Evolutionary conservation across 345 rosid species (phyloP).

Genomic region (Aquilaria yunnanensis): DNA sequence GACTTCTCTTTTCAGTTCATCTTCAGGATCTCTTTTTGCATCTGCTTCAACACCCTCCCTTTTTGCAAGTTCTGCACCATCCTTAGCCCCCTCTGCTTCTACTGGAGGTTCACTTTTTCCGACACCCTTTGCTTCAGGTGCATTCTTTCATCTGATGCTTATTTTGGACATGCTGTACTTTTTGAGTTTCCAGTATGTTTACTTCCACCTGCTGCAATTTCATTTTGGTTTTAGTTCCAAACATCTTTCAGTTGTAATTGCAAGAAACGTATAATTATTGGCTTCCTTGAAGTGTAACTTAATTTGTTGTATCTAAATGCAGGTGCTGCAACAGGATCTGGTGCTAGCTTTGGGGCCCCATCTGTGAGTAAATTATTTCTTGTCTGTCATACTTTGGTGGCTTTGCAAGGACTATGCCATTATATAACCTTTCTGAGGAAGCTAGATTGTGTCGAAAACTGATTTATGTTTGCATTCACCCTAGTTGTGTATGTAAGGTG

Average conservation of each 20-base stretch:
- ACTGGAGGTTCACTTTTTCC: slow-evolving; percentile 51
- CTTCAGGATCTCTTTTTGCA: slow-evolving; percentile 35
- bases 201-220: neutral
- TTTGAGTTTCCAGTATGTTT: neutral
- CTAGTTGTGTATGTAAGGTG: neutral
- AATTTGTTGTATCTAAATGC: slow-evolving; percentile 11
- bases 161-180: neutral
- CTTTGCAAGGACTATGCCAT: neutral
- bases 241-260: no score
- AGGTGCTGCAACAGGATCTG: slow-evolving; percentile 67
- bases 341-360: slow-evolving; percentile 77
- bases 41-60: slow-evolving; percentile 57
- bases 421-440: neutral
- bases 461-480: neutral
- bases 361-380: slow-evolving; percentile 47
- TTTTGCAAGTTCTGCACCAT: slow-evolving; percentile 38
- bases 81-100: slow-evolving; percentile 44
- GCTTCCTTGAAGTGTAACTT: neutral
- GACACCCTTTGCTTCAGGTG: slow-evolving; percentile 64
- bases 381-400: neutral
- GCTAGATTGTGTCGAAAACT: neutral
- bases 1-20: slow-evolving; percentile 16
- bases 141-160: slow-evolving; percentile 5
- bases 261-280: neutral
- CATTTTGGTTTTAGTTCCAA: neutral